Evolutionary conservation across 805 yeast genomes (phyloP).

Genomic region (Kodamaea kaohsiungensis): DNA sequence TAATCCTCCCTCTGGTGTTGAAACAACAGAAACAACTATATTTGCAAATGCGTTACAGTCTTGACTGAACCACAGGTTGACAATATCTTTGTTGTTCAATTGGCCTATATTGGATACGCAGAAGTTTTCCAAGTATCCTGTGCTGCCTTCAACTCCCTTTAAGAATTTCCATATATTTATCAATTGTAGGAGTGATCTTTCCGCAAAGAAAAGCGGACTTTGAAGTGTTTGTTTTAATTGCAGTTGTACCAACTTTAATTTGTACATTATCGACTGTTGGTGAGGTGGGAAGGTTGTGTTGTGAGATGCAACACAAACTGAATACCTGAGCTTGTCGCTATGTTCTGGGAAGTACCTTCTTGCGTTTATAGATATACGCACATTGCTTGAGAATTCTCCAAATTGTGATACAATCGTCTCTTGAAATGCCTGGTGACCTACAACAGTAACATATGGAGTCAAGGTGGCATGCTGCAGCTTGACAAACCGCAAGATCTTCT

Average conservation of each 20-base stretch:
- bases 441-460: slow-evolving; percentile 8
- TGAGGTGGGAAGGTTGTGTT: slow-evolving; percentile 2
- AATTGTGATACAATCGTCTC: slow-evolving; percentile 6
- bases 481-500: not conserved
- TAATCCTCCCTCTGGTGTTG: slow-evolving; percentile 6
- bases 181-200: slow-evolving; percentile 5
- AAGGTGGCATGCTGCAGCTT: slow-evolving; percentile 6
- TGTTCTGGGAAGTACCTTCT: slow-evolving; percentile 8
- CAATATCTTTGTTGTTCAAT: slow-evolving; percentile 1
- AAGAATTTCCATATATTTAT: slow-evolving; percentile 9
- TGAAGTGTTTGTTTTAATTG: slow-evolving; percentile 5
- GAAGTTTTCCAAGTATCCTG: slow-evolving; percentile 8
- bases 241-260: slow-evolving; percentile 1
- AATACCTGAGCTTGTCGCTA: slow-evolving; percentile 5
- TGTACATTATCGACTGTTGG: not conserved
- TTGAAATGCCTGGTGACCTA: slow-evolving; percentile 8
- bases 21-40: slow-evolving; percentile 5
- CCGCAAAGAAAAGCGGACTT: slow-evolving; percentile 8
- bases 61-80: slow-evolving; percentile 11
- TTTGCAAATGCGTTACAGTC: slow-evolving; percentile 10
- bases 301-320: slow-evolving; percentile 8
- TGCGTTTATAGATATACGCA: slow-evolving; percentile 9
- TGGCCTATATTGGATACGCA: slow-evolving; percentile 9
- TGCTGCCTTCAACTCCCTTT: slow-evolving; percentile 8
- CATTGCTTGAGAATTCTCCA: slow-evolving; percentile 8